Percentiles rank a stretch among this genome's conserved stretches.
Conservation (phyloP, 2,329 filamentous ascomycete species). For the Exophiala phaeomuriformis region DNA sequence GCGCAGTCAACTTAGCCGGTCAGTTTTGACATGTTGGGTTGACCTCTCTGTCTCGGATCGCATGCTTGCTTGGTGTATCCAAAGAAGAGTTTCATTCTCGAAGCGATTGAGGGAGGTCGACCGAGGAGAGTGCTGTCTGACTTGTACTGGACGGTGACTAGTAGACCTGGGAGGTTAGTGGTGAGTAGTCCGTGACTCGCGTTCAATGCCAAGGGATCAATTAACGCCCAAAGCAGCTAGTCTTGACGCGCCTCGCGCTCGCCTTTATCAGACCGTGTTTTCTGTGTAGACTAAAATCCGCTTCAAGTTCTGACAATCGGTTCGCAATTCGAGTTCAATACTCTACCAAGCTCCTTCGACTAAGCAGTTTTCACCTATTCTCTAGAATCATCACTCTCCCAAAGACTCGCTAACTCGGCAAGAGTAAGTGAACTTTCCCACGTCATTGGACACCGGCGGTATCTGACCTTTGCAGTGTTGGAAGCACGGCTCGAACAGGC, state of each 20-base stretch:
- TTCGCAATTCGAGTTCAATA: not conserved
- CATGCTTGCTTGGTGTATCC: too few species aligned
- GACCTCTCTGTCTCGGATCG: too few species aligned
- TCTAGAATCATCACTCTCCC: too few species aligned
- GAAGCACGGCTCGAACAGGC: constrained; percentile 97
- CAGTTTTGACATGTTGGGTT: too few species aligned
- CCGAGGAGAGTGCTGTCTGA: too few species aligned
- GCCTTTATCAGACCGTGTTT: constrained; percentile 1
- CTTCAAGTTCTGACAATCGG: not conserved
- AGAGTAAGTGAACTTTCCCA: not conserved
- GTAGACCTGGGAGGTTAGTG: too few species aligned
- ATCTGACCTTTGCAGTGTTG: constrained; percentile 55
- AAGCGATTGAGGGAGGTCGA: too few species aligned
- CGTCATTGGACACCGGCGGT: not conserved
- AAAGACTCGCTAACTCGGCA: not conserved
- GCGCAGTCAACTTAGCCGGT: too few species aligned
- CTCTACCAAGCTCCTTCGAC: not conserved
- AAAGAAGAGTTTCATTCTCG: too few species aligned
- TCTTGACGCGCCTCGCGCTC: constrained; percentile 4
- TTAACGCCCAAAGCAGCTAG: not conserved
- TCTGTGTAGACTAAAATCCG: not conserved
- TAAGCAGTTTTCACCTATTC: not conserved
- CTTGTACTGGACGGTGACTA: too few species aligned
- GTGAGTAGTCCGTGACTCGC: not conserved
- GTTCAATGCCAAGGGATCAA: constrained; percentile 2